These are phyloP conservation scores for Neurospora sp. DNA, from an alignment of 495 filamentous ascomycete species.

Conservation along the genomic window DNA sequence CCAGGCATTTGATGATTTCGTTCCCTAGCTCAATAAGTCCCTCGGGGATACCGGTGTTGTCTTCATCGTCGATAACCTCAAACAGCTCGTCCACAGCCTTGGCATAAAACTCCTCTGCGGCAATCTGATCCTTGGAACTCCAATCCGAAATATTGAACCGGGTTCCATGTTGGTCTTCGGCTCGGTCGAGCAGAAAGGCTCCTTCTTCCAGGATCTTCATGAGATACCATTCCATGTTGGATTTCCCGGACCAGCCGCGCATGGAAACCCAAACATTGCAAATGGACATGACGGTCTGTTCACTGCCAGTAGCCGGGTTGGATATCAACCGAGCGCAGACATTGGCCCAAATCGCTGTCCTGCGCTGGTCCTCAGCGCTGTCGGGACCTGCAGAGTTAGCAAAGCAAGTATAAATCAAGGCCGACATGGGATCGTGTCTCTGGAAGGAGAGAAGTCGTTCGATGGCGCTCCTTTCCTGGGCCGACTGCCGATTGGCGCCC, in stretches of 20 bases:
- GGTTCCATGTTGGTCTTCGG: conserved; percentile 56
- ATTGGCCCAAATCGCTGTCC: conserved; percentile 78
- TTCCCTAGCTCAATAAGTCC: conserved; percentile 72
- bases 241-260: conserved; percentile 79
- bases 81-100: conserved; percentile 75
- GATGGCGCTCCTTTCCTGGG: conserved; percentile 40
- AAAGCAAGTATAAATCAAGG: conserved; percentile 79
- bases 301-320: conserved; percentile 34
- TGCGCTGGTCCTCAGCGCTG: conserved; percentile 59
- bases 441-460: conserved; percentile 73
- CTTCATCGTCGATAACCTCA: conserved; percentile 68
- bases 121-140: conserved; percentile 59
- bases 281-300: conserved; percentile 56
- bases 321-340: conserved; percentile 72
- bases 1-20: conserved; percentile 69
- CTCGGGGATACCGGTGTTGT: conserved; percentile 72
- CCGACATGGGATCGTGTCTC: conserved; percentile 75
- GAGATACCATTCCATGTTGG: conserved; percentile 84
- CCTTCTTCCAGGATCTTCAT: conserved; percentile 90
- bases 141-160: conserved; percentile 55
- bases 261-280: conserved; percentile 79
- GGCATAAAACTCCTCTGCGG: conserved; percentile 83
- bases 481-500: conserved; percentile 11
- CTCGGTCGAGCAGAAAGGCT: conserved; percentile 73
- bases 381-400: conserved; percentile 74